A percentile compares a stretch with the other conserved stretches of the same genome.
phyloP scores from a whole-genome alignment of 176 grass and related monocot genomes.

The Cenchrus fungigraminus region DNA sequence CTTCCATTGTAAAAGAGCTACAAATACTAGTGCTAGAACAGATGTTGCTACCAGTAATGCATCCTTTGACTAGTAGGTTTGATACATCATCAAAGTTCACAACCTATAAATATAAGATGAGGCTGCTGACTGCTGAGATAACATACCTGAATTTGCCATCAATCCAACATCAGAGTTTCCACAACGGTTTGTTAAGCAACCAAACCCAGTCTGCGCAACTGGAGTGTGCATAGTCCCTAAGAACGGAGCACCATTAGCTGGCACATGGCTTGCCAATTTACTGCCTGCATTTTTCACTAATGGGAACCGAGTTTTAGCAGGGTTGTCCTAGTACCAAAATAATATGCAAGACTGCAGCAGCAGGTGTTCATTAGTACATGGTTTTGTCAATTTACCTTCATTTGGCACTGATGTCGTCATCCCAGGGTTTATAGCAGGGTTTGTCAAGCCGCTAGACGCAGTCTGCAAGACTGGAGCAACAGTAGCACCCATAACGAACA shows the following conservation, averaged over 20 bases:
- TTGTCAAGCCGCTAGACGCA: neutral
- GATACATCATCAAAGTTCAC: too few relatives aligned
- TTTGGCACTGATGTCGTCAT: neutral
- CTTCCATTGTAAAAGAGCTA: neutral
- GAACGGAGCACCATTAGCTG: neutral
- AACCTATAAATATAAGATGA: too few relatives aligned
- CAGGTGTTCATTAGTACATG: neutral
- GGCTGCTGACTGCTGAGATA: too few relatives aligned
- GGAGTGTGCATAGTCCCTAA: neutral
- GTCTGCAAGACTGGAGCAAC: neutral
- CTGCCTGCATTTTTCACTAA: neutral
- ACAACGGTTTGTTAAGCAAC: neutral
- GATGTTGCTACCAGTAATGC: neutral
- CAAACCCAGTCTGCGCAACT: neutral
- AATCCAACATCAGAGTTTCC: neutral
- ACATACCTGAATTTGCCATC: neutral
- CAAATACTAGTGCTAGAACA: neutral
- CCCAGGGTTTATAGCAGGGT: neutral
- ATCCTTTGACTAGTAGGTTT: neutral
- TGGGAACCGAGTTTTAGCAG: neutral
- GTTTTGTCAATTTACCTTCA: slow-evolving; percentile 4
- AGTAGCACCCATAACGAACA: neutral
- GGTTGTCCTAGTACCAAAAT: neutral
- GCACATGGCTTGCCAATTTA: slow-evolving; percentile 5
- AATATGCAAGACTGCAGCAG: neutral